Percentiles rank a stretch among this genome's conserved stretches.
phyloP scores from a whole-genome alignment of 2,329 filamentous ascomycete species.

The Aspergillus sojae region DNA sequence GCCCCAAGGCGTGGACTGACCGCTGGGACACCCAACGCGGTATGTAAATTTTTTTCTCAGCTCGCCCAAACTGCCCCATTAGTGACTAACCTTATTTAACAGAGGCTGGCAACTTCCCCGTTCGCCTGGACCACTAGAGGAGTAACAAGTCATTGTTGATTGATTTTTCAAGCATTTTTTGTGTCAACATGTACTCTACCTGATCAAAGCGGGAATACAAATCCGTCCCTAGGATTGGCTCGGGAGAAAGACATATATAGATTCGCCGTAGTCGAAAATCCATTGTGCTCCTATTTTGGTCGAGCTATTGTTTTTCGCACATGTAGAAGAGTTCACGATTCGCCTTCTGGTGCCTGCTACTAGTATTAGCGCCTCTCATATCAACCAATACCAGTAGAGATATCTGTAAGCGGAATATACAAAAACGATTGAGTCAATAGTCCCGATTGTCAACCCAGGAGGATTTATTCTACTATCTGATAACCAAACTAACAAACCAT shows the following conservation, averaged over 20 bases:
- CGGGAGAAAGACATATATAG: slow-evolving; percentile 36
- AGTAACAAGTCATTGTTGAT: slow-evolving; percentile 28
- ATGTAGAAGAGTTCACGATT: not conserved
- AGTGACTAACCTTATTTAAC: slow-evolving; percentile 19
- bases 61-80: not conserved
- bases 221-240: slow-evolving; percentile 24
- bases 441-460: not conserved
- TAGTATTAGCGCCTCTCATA: not conserved
- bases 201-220: slow-evolving; percentile 35
- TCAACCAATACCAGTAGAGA: not conserved
- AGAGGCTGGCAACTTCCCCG: slow-evolving; percentile 62
- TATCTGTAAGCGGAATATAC: not conserved
- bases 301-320: not conserved
- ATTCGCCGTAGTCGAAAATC: slow-evolving; percentile 28
- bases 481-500: not conserved
- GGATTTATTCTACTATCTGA: not conserved
- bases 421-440: not conserved
- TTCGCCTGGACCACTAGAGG: slow-evolving; percentile 50
- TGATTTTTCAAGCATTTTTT: slow-evolving; percentile 32
- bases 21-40: slow-evolving; percentile 98
- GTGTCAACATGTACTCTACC: slow-evolving; percentile 45
- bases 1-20: slow-evolving; percentile 90
- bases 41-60: slow-evolving; percentile 52
- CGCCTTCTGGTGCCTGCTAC: no score
- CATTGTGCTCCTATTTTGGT: slow-evolving; percentile 15